A percentile compares a stretch with the other conserved stretches of the same genome.
Evolutionary conservation across 441 rosid species (phyloP).

Genomic region (Adansonia grandidieri): DNA sequence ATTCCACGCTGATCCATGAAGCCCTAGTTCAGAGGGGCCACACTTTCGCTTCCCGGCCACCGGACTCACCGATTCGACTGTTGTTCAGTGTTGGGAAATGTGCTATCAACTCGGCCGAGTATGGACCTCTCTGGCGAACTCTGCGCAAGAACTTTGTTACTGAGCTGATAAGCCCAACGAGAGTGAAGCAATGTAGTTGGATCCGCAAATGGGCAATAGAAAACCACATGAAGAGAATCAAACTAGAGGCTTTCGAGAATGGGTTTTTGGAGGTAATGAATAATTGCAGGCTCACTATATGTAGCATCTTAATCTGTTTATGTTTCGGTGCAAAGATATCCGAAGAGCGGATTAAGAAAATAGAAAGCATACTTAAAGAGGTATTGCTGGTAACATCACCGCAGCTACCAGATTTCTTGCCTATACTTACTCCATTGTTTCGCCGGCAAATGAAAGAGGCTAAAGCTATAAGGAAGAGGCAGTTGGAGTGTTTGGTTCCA

Average conservation of each 20-base stretch:
- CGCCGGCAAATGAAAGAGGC: slow-evolving; percentile 62
- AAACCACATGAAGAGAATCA: slow-evolving; percentile 66
- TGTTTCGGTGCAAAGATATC: slow-evolving; percentile 87
- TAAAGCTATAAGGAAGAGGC: slow-evolving; percentile 59
- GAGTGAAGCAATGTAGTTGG: slow-evolving; percentile 85
- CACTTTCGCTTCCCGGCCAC: slow-evolving; percentile 68
- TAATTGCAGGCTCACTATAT: slow-evolving; percentile 71
- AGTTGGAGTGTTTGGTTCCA: slow-evolving; percentile 77
- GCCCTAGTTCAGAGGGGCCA: slow-evolving; percentile 76
- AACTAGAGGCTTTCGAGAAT: slow-evolving; percentile 48
- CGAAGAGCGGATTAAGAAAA: slow-evolving; percentile 57
- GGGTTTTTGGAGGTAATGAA: slow-evolving; percentile 75
- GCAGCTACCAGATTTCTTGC: slow-evolving; percentile 78
- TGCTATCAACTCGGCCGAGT: slow-evolving; percentile 82
- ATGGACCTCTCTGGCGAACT: slow-evolving; percentile 80
- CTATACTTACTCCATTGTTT: slow-evolving; percentile 70
- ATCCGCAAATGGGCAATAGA: slow-evolving; percentile 73
- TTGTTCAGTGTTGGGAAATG: slow-evolving; percentile 87
- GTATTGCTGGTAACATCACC: slow-evolving; percentile 81
- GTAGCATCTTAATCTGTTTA: slow-evolving; percentile 76
- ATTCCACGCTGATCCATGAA: slow-evolving; percentile 78
- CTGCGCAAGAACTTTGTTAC: slow-evolving; percentile 78
- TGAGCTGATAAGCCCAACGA: slow-evolving; percentile 61
- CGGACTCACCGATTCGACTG: slow-evolving; percentile 79
- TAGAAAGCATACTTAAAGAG: slow-evolving; percentile 70